Conservation (phyloP, 305 asterid genomes). For the Coffea humblotiana region DNA sequence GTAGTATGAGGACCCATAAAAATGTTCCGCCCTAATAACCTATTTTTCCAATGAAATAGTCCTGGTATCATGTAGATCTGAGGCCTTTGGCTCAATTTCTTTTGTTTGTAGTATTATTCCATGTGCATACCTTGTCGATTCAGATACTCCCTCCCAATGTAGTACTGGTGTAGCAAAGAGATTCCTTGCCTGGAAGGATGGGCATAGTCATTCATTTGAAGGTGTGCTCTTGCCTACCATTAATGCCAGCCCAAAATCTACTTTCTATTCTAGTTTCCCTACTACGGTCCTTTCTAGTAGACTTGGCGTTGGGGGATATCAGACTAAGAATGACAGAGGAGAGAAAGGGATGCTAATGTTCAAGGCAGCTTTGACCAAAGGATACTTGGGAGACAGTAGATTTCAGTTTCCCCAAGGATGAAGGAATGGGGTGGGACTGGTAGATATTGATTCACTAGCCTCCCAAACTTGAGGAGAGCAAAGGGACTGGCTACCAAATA, state of each 20-base stretch:
- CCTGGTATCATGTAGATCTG: background rate
- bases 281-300: background rate
- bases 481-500: background rate
- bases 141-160: background rate
- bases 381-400: background rate
- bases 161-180: background rate
- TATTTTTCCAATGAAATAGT: background rate
- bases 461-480: background rate
- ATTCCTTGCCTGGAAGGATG: background rate
- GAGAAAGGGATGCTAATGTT: background rate
- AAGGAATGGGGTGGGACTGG: background rate
- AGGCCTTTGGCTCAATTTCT: background rate
- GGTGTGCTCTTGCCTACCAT: background rate
- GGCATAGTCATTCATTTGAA: background rate
- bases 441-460: background rate
- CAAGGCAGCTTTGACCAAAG: background rate
- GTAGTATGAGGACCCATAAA: background rate
- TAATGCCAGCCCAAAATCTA: background rate
- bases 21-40: background rate
- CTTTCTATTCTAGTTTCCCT: background rate
- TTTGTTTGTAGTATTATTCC: background rate
- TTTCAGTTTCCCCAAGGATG: background rate
- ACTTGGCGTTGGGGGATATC: background rate
- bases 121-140: slow-evolving; percentile 1
- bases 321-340: background rate